A percentile compares a stretch with the other conserved stretches of the same genome.
Conservation (phyloP, 1,284 basidiomycete species). For the Porogramme epimiltina region DNA sequence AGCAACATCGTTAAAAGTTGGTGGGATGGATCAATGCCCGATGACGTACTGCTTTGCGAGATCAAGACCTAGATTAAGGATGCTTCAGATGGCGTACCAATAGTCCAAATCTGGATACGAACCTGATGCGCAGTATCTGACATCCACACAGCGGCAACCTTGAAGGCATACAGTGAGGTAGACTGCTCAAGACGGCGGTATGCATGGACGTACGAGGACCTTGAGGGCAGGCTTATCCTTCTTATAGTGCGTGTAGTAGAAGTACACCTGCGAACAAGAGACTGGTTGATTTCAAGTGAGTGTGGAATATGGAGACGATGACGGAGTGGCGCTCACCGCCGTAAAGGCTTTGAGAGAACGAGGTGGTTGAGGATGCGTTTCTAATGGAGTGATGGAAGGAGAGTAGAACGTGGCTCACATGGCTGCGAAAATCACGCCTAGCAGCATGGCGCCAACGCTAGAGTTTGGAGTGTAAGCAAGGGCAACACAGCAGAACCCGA, state of each 20-base stretch:
- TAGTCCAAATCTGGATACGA: background rate
- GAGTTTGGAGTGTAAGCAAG: background rate
- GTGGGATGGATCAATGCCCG: background rate
- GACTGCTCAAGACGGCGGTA: background rate
- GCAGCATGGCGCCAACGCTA: constrained; percentile 47
- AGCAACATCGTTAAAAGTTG: background rate
- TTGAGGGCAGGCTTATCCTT: constrained; percentile 54
- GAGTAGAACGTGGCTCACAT: constrained; percentile 34
- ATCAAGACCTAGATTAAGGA: too few species aligned
- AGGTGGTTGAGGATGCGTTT: too few species aligned
- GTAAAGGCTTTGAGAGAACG: constrained; percentile 34
- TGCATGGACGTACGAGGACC: constrained; percentile 36
- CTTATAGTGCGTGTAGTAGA: constrained; percentile 53
- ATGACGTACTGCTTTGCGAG: too few species aligned
- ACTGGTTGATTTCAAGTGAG: constrained; percentile 35
- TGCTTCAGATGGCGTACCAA: too few species aligned
- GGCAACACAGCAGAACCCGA: background rate
- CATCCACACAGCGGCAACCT: constrained; percentile 43
- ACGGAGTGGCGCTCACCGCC: constrained; percentile 41
- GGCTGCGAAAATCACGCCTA: constrained; percentile 49
- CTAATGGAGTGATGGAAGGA: too few species aligned
- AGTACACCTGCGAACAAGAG: constrained; percentile 56
- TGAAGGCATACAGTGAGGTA: too few species aligned
- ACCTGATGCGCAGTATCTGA: constrained; percentile 51
- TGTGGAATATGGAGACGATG: too few species aligned